A percentile compares a stretch with the other conserved stretches of the same genome.
Evolutionary conservation across 495 filamentous ascomycete genomes (phyloP).

Genomic region (Penicillium odoratum): DNA sequence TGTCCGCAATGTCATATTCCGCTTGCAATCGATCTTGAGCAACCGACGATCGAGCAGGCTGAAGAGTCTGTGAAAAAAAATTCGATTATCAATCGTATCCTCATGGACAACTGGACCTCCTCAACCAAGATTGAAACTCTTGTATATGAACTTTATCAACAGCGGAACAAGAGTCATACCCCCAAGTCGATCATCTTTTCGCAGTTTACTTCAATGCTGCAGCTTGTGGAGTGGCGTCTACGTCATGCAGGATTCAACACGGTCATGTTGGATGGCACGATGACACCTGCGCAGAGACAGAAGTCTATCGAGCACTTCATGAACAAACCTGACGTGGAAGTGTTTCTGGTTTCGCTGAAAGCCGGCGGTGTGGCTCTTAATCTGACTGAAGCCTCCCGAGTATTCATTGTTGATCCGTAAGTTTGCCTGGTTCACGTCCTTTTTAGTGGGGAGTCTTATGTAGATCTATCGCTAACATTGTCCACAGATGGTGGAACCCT

Average conservation of each 20-base stretch:
- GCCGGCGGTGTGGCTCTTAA: constrained; percentile 95
- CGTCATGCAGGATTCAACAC: constrained; percentile 94
- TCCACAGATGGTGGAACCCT: constrained; percentile 87
- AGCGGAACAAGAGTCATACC: constrained; percentile 85
- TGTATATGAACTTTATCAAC: constrained; percentile 85
- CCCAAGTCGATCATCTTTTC: constrained; percentile 83
- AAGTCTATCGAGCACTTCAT: constrained; percentile 93
- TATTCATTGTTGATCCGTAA: constrained; percentile 94
- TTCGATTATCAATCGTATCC: constrained; percentile 95
- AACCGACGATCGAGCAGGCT: constrained; percentile 90
- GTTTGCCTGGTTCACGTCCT: constrained; percentile 29
- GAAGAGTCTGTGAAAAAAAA: constrained; percentile 81
- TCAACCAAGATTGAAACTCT: constrained; percentile 97
- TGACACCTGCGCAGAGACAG: constrained; percentile 90
- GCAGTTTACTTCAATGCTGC: constrained; percentile 71
- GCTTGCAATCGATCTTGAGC: constrained; percentile 86
- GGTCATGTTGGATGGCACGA: constrained; percentile 94
- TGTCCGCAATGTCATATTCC: constrained; percentile 92
- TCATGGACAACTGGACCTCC: constrained; percentile 96
- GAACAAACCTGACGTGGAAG: constrained; percentile 87
- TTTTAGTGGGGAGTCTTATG: neutral
- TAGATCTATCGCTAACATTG: constrained; percentile 17
- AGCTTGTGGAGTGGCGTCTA: constrained; percentile 91
- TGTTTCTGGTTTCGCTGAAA: constrained; percentile 92
- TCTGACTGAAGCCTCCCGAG: constrained; percentile 86